These are phyloP conservation scores for Yamadazyma siamensis DNA, from an alignment of 1,139 yeast genomes.

Conservation along the genomic window DNA sequence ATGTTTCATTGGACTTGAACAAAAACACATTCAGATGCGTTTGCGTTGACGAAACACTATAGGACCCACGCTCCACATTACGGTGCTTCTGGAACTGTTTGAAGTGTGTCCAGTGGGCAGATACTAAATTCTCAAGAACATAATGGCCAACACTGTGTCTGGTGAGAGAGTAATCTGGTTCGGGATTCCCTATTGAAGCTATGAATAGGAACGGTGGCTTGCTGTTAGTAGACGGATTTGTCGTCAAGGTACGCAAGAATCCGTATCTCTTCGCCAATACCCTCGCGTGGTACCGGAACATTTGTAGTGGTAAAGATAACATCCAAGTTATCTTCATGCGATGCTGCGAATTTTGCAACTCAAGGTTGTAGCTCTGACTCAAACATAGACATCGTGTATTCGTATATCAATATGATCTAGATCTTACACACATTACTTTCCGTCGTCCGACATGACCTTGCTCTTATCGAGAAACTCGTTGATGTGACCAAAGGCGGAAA, in stretches of 20 bases:
- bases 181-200: constrained; percentile 81
- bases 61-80: constrained; percentile 17
- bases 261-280: constrained; percentile 2
- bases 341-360: too few species aligned
- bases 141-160: constrained; percentile 79
- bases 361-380: too few species aligned
- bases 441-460: too few species aligned
- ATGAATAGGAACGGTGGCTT: constrained; percentile 34
- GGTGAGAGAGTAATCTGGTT: constrained; percentile 53
- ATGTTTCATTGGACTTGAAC: constrained; percentile 46
- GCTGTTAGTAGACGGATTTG: not conserved
- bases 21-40: constrained; percentile 21
- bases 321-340: not conserved
- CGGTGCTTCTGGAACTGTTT: constrained; percentile 18
- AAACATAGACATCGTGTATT: too few species aligned
- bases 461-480: constrained; percentile 1
- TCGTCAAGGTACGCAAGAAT: not conserved
- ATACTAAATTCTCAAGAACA: constrained; percentile 35
- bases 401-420: too few species aligned
- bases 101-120: constrained; percentile 22
- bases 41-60: constrained; percentile 17
- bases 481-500: constrained; percentile 1
- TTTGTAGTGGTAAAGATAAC: constrained; percentile 8
- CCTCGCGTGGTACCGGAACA: constrained; percentile 7
- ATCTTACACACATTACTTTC: too few species aligned